Evolutionary conservation across 208 protist species (phyloP).

Genomic region (Leishmania tropica): DNA sequence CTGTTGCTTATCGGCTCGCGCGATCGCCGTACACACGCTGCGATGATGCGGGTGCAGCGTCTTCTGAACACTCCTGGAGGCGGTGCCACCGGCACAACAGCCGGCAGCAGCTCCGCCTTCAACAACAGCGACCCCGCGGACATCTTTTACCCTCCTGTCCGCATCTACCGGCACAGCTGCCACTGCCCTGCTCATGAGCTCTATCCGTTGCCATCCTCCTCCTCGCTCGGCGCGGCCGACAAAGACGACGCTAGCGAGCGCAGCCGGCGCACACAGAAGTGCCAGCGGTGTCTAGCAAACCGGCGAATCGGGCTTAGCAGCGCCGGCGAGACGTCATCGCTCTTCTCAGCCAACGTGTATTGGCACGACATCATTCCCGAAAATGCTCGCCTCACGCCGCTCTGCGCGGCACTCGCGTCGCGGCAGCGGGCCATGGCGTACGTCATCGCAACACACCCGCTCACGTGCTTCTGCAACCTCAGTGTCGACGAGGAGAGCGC

Average conservation of each 20-base stretch:
- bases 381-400: slow-evolving; percentile 51
- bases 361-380: slow-evolving; percentile 59
- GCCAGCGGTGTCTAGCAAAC: background rate
- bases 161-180: slow-evolving; percentile 57
- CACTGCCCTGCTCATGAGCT: slow-evolving; percentile 37
- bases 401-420: slow-evolving; percentile 62
- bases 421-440: slow-evolving; percentile 64
- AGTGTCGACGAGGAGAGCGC: slow-evolving; percentile 3
- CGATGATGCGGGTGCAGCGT: slow-evolving; percentile 25
- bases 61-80: slow-evolving; percentile 23
- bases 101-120: background rate
- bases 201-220: slow-evolving; percentile 19
- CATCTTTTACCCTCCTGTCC: slow-evolving; percentile 59
- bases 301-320: background rate
- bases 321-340: background rate
- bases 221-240: background rate
- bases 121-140: slow-evolving; percentile 11
- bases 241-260: background rate
- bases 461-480: slow-evolving; percentile 52
- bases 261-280: background rate
- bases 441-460: slow-evolving; percentile 56
- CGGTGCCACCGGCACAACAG: slow-evolving; percentile 1
- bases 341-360: slow-evolving; percentile 9
- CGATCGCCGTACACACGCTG: slow-evolving; percentile 18
- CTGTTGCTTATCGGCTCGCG: slow-evolving; percentile 23